Base-by-base conservation (phyloP, 257 asterid species). In the Lantana camara region DNA sequence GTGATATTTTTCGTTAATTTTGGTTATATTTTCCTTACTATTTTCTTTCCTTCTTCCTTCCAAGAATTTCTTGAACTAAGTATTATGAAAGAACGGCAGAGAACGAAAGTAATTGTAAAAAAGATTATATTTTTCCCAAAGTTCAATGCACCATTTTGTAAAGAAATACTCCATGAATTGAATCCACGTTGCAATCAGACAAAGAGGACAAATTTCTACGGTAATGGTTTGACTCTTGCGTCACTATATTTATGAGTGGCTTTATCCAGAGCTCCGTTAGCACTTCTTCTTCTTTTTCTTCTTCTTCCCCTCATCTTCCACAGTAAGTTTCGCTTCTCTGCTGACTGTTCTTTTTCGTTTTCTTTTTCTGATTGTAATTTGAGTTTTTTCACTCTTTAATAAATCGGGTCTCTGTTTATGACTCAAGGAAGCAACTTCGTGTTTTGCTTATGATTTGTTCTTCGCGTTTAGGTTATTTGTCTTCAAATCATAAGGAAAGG, bases 241-340 rank as follows among this genome's bases (percentile, higher is more conserved):
- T 38, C 47, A 13, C 38, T 30, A 1, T 10, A 3, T 23, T 49
- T 32, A 35, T 30, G 13, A 69, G 77, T 82, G 88, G 80, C 89
- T 41, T 74, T 87, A 58, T 66, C 82, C 68, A 76, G 73, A 68
- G 50, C 76, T 42, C 69, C 82, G 44, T 76, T 72, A 50, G 70
- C 79, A 60, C 75, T 52, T 30, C 85, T 73, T 50, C 35, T 72
- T 45, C 45, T 77, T 63, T 80, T 64, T 32, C 72, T 11, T 54
- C 70, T 63, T 21, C 67, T 24, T 56, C 80, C 41, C 38, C 77
- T 50, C 64, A 72, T 20, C 44, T 75, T 55, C 71, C 37, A 56
- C 76, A 13, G 23, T 79, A 56, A 29, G n/a, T 66, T 11, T 91
- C 82, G 84, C 62, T 41, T 32, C 24, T 19, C 54, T 44, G 5